Base-by-base conservation (phyloP, 2,329 filamentous ascomycete species). In the Botrytis medusae region DNA sequence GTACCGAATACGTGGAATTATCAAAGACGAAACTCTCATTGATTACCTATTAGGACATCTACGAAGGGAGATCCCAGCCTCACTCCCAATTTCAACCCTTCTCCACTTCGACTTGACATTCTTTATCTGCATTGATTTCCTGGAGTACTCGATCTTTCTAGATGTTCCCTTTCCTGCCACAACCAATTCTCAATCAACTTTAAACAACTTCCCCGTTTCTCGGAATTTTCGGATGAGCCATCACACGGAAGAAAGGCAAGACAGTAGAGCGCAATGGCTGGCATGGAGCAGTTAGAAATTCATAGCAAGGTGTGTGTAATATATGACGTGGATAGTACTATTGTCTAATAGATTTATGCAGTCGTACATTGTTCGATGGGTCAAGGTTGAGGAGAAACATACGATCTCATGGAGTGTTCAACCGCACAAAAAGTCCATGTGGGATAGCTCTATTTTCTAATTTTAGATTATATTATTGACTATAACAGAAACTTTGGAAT, bases 311-410 rank as follows among this genome's bases (percentile, higher is more conserved):
- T 96, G 88, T 78, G 86, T 65, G 34, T 34, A 44, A 32, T 29
- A 32, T 22, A 37, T 48, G 37, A 22, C 29, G 37, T 67, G 72
- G 63, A 57, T 59, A 44, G 51, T 16, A 32, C 20, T 63, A 48
- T 32, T 62, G 69, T 67, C 44, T 72, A 51, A 70, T 73, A 79
- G 71, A 78, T 75, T 69, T 51, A 61, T 64, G 75, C 75, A 98
- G 96, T 97, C 94, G 76, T 99, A 99, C 84, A 94, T 99, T 79
- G 93, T 99, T 73, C 94, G 96, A 81, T 99, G 96, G 95, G 93
- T 98, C 78, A 92, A 94, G 81, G 95, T 98, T 78, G 91, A 94
- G 72, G 91, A 94, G 76, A 92, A 92, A 71, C 92, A 97, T 82
- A 97, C 95, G 69, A 94, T 99, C 79, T 97, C 95, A 25, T 99